A percentile compares a stretch with the other conserved stretches of the same genome.
These are phyloP conservation scores for Trichocomaceae sp. DNA, from an alignment of 2,329 filamentous ascomycete genomes.

Conservation along the genomic window DNA sequence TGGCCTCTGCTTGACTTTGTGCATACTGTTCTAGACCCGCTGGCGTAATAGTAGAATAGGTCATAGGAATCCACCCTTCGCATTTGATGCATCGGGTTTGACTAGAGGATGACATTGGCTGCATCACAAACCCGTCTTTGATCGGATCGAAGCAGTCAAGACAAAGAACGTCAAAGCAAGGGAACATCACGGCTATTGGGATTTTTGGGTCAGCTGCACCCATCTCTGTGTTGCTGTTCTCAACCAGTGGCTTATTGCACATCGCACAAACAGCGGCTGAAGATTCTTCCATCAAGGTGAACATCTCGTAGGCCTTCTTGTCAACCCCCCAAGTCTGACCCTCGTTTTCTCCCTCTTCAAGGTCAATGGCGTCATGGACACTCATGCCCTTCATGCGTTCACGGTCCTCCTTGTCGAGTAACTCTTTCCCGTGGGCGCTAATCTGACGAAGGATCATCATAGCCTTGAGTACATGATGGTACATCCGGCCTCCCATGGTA, in stretches of 20 bases:
- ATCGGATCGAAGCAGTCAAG: constrained; percentile 61
- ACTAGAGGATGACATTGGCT: constrained; percentile 3
- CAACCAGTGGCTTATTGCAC: constrained; percentile 60
- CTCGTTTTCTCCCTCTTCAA: constrained; percentile 70
- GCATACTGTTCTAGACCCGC: constrained; percentile 45
- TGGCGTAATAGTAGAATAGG: constrained; percentile 63
- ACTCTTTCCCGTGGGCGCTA: constrained; percentile 88
- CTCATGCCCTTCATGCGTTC: constrained; percentile 72
- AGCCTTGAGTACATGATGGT: constrained; percentile 85
- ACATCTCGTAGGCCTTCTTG: constrained; percentile 76
- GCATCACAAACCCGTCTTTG: constrained; percentile 26
- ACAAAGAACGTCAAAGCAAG: constrained; percentile 83
- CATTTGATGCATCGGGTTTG: constrained; percentile 62
- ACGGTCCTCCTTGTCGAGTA: constrained; percentile 77
- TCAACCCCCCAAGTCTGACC: constrained; percentile 53
- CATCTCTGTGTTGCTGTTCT: constrained; percentile 42
- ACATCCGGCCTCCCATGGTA: constrained; percentile 74
- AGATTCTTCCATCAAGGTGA: constrained; percentile 75
- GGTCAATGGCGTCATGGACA: constrained; percentile 78
- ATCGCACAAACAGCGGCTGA: constrained; percentile 66
- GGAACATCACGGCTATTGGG: constrained; percentile 67
- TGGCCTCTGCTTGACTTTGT: constrained; percentile 52
- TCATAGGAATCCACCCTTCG: constrained; percentile 54
- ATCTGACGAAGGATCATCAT: constrained; percentile 85
- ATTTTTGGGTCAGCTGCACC: constrained; percentile 44